Percentiles rank a stretch among this genome's conserved stretches.
These are phyloP conservation scores for Trifolium subterraneum DNA, from an alignment of 306 rosid genomes.

Conservation along the genomic window DNA sequence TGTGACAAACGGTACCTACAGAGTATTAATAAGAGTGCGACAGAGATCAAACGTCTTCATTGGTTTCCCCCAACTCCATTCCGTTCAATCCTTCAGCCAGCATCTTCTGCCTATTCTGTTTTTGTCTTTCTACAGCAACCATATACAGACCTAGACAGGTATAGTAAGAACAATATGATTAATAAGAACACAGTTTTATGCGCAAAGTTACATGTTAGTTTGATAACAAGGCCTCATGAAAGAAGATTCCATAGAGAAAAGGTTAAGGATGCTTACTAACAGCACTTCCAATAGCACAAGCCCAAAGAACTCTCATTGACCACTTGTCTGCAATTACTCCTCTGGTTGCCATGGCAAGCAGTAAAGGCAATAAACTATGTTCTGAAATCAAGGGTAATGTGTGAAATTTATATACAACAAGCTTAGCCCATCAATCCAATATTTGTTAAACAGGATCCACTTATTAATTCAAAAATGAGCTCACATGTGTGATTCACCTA, in stretches of 20 bases:
- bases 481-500: too few species aligned
- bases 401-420: background rate
- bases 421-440: background rate
- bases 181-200: background rate
- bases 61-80: conserved; percentile 43
- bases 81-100: conserved; percentile 50
- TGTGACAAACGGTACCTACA: conserved; percentile 1
- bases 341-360: conserved; percentile 49
- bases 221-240: conserved; percentile 13
- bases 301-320: conserved; percentile 65
- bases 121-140: conserved; percentile 58
- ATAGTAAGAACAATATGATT: conserved; percentile 29
- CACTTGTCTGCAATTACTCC: conserved; percentile 56
- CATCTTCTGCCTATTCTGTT: conserved; percentile 52
- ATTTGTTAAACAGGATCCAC: background rate
- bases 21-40: conserved; percentile 12
- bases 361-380: conserved; percentile 24
- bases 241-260: conserved; percentile 1
- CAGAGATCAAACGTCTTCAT: conserved; percentile 33
- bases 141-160: conserved; percentile 49
- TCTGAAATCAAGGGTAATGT: conserved; percentile 28
- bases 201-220: conserved; percentile 10
- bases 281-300: conserved; percentile 58
- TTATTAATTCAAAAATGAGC: too few species aligned
- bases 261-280: conserved; percentile 41